These are phyloP conservation scores for Tulasnella sp. DNA, from an alignment of 768 basidiomycete genomes.

Conservation along the genomic window DNA sequence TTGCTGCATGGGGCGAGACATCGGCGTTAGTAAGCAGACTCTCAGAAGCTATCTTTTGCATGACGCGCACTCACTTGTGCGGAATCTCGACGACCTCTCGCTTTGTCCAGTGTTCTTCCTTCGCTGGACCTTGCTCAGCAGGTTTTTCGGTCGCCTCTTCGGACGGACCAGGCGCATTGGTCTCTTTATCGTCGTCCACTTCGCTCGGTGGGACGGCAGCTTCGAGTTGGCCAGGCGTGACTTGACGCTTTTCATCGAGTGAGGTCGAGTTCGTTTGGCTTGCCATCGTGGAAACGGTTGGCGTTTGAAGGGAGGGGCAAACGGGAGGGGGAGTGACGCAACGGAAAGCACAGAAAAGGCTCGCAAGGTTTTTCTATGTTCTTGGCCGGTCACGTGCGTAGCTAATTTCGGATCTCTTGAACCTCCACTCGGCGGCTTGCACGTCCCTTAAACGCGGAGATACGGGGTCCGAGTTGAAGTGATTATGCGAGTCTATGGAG, in stretches of 20 bases:
- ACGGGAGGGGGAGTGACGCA: not conserved
- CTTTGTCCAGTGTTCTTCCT: not conserved
- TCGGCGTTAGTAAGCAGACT: not conserved
- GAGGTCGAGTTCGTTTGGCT: not conserved
- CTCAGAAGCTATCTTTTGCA: not conserved
- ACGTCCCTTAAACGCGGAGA: not conserved
- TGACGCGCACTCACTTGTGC: not conserved
- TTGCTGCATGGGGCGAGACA: not conserved
- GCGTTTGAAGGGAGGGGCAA: not conserved
- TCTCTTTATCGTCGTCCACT: not conserved
- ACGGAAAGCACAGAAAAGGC: not conserved
- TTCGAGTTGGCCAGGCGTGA: not conserved
- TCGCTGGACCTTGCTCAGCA: not conserved
- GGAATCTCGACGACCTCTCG: not conserved
- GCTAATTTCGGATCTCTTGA: not conserved
- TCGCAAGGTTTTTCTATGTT: not conserved
- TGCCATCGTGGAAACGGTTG: not conserved
- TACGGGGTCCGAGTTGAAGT: not conserved
- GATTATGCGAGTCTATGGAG: not conserved
- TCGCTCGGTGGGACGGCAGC: not conserved
- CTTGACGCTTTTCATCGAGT: not conserved
- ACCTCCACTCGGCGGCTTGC: not conserved
- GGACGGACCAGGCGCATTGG: not conserved
- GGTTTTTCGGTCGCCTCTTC: not conserved
- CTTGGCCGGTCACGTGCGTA: not conserved